Evolutionary conservation across 176 grass and related monocot genomes (phyloP), one percentile per base, ranked within the genome.

Genomic region (Musa acuminata): DNA sequence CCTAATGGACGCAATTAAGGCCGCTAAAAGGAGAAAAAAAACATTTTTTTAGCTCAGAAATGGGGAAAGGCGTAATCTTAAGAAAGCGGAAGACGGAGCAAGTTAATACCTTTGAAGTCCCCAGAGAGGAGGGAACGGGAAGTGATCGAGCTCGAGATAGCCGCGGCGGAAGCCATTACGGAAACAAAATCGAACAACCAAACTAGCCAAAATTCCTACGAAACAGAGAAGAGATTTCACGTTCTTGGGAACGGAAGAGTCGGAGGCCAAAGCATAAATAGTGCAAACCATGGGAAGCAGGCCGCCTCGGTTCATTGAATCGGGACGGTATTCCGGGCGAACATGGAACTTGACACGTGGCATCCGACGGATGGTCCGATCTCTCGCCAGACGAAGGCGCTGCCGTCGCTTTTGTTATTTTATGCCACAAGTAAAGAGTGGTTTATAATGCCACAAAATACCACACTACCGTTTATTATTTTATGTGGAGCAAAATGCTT

Each of bases 151-250:
- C 51, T 73, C 21, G 71, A 73, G 13, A 54, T 26, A 63, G 84
- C 78, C 60, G 90, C 84, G 43, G 90, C 88, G 51, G 82, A 87
- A 20, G 95, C 95, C 95, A 99, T 99, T 10, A 73, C 1, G 19
- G 35, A n/a, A 17, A 43, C 2, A 29, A 29, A 75, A 54, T 9
- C 11, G 48, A 69, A 64, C 16, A 67, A 43, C 35, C 35, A 43
- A 43, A 43, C 35, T 6, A 0, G 35, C 35, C 4, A 43, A 9
- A 58, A 14, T 13, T 50, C 49, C 16, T 13, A 51, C 9, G 25
- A 74, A 84, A 48, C 9, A 49, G 14, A 69, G 14, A 43, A 8
- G 19, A 69, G 66, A 43, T 43, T 43, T 43, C 35, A 43, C 35
- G 35, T 43, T 43, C 35, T 43, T 43, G 35, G 14, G 14, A 9